These are phyloP conservation scores for Saraca asoca DNA, from an alignment of 331 rosid genomes.

Conservation along the genomic window DNA sequence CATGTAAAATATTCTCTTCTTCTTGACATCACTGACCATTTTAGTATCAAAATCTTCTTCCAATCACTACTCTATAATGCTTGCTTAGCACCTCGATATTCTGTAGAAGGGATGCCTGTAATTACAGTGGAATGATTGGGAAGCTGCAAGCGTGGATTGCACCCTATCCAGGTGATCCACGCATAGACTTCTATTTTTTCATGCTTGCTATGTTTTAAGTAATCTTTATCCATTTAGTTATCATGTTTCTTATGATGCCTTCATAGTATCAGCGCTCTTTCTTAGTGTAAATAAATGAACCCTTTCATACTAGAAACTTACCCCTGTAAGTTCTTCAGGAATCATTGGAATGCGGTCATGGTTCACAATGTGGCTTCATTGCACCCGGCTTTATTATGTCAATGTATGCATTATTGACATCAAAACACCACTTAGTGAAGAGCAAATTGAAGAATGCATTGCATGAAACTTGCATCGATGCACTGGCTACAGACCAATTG, in stretches of 20 bases:
- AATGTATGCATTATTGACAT: slow-evolving; percentile 78
- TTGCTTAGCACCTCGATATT: slow-evolving; percentile 91
- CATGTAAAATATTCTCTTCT: slow-evolving; percentile 18
- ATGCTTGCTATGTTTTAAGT: slow-evolving; percentile 25
- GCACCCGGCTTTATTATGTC: slow-evolving; percentile 97
- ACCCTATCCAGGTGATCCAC: slow-evolving; percentile 78
- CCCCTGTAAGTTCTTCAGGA: slow-evolving; percentile 53
- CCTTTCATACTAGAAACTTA: slow-evolving; percentile 20
- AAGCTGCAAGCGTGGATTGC: slow-evolving; percentile 72
- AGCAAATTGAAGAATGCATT: slow-evolving; percentile 87
- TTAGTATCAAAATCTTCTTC: slow-evolving; percentile 30
- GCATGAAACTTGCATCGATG: slow-evolving; percentile 94
- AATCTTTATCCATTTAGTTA: slow-evolving; percentile 15
- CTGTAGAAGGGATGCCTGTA: slow-evolving; percentile 96
- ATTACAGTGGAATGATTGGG: slow-evolving; percentile 95
- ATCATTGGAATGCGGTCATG: slow-evolving; percentile 81
- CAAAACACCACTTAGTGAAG: slow-evolving; percentile 73
- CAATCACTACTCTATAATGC: slow-evolving; percentile 94
- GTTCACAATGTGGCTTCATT: slow-evolving; percentile 96
- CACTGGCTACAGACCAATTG: slow-evolving; percentile 94
- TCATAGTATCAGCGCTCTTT: slow-evolving; percentile 7
- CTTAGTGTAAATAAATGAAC: slow-evolving; percentile 14
- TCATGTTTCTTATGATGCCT: slow-evolving; percentile 19
- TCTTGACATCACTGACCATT: slow-evolving; percentile 35
- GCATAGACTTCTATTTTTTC: slow-evolving; percentile 3